Evolutionary conservation across 768 basidiomycete genomes (phyloP).

Genomic region (Lactifluus echinatus): DNA sequence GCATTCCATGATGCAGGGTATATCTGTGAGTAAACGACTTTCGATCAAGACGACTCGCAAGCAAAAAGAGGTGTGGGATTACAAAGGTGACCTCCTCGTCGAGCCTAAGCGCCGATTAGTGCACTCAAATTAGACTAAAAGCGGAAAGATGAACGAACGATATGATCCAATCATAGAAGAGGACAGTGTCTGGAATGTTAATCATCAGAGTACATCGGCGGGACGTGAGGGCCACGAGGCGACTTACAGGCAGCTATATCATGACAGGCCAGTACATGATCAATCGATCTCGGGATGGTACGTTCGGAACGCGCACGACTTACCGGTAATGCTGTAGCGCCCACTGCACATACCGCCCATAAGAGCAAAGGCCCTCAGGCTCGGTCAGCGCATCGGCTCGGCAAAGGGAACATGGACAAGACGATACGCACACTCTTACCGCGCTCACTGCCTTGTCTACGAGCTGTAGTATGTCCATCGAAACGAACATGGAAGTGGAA

Average conservation of each 20-base stretch:
- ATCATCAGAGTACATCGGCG: not conserved
- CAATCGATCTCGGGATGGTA: not conserved
- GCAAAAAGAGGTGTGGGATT: not conserved
- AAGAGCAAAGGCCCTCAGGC: not conserved
- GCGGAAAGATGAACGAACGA: constrained; percentile 7
- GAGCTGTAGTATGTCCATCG: not conserved
- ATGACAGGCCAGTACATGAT: not conserved
- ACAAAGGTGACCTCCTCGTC: constrained; percentile 12
- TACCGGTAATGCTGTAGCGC: constrained; percentile 9
- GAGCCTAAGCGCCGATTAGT: not conserved
- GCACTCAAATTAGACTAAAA: not conserved
- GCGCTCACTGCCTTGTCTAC: too few species aligned
- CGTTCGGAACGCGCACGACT: not conserved
- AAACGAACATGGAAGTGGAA: not conserved
- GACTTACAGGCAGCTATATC: constrained; percentile 13
- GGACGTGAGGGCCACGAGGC: not conserved
- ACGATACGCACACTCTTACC: not conserved
- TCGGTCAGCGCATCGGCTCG: not conserved
- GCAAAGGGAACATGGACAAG: not conserved
- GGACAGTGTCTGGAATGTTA: constrained; percentile 4
- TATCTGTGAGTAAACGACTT: constrained; percentile 3
- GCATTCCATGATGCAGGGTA: constrained; percentile 11
- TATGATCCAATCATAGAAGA: constrained; percentile 20
- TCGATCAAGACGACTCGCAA: not conserved
- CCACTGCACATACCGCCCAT: constrained; percentile 3